Evolutionary conservation across 139 green algal species (phyloP).

Genomic region (Zygnema cylindricum): DNA sequence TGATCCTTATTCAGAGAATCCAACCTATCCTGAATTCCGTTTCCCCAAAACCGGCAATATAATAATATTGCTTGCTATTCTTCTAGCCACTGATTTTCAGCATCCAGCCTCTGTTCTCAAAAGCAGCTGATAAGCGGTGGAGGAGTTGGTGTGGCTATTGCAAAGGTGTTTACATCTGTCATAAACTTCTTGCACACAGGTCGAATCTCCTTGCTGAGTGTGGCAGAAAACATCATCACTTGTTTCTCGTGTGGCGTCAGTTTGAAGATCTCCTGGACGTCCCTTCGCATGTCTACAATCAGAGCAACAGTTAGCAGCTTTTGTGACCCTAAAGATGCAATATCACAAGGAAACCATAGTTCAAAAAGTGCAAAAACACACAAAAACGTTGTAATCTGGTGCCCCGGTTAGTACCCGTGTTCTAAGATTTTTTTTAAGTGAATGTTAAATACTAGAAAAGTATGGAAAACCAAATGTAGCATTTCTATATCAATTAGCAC

Average conservation of each 20-base stretch:
- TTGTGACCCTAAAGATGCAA: no score
- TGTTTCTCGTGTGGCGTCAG: slow-evolving; percentile 98
- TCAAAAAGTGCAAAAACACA: no score
- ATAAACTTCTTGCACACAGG: slow-evolving; percentile 99
- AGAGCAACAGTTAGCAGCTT: slow-evolving; percentile 14
- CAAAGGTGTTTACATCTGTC: slow-evolving; percentile 74
- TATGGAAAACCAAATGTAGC: no score
- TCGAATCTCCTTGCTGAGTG: slow-evolving; percentile 90
- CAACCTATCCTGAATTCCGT: no score
- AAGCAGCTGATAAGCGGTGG: not conserved
- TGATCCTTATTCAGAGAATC: no score
- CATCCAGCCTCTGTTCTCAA: not conserved
- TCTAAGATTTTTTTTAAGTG: no score
- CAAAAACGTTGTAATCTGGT: no score
- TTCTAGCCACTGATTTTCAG: not conserved
- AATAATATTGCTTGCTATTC: not conserved
- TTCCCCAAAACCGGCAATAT: no score
- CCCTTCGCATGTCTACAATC: slow-evolving; percentile 89
- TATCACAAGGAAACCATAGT: no score
- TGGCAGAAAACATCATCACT: slow-evolving; percentile 99
- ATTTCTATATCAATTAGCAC: no score
- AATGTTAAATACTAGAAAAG: no score
- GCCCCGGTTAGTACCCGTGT: no score
- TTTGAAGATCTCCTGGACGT: slow-evolving; percentile 99
- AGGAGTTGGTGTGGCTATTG: not conserved